Evolutionary conservation across 208 protist genomes (phyloP).

Genomic region (Crithidia mellificae): DNA sequence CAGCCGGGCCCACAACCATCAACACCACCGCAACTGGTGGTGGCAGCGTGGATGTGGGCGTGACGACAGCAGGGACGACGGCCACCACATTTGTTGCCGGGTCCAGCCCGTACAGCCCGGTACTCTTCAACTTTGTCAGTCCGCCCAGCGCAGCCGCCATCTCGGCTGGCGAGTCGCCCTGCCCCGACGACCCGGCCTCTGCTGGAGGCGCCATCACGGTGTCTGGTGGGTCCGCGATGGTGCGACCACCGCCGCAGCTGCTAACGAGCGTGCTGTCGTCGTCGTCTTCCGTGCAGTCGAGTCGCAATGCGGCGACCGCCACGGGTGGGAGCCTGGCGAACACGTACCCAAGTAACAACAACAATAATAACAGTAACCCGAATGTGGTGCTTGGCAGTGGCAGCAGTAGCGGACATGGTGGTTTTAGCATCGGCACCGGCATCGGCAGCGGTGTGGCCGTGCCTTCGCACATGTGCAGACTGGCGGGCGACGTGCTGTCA

Average conservation of each 20-base stretch:
- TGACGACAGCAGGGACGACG: no score
- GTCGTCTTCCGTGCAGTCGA: neutral
- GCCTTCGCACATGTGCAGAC: neutral
- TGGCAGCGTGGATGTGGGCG: no score
- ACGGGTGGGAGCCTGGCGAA: neutral
- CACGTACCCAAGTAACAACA: neutral
- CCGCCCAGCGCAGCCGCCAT: conserved; percentile 9
- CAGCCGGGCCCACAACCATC: no score
- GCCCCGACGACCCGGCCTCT: no score
- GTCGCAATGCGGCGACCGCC: neutral
- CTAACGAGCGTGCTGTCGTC: conserved; percentile 2
- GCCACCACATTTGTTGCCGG: no score
- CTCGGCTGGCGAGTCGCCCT: conserved; percentile 1
- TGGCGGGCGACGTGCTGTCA: conserved; percentile 9
- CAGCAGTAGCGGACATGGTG: neutral
- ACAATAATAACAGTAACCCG: no score
- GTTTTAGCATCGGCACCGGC: no score
- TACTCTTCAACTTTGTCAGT: conserved; percentile 5
- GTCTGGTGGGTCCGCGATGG: neutral
- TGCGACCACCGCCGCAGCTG: conserved; percentile 13
- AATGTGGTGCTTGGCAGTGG: no score
- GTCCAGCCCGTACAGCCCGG: conserved; percentile 6
- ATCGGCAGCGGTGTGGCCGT: neutral
- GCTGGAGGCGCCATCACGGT: no score
- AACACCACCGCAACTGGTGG: no score